phyloP scores from a whole-genome alignment of 805 yeast genomes.

The Cyberlindnera xylosilytica region DNA sequence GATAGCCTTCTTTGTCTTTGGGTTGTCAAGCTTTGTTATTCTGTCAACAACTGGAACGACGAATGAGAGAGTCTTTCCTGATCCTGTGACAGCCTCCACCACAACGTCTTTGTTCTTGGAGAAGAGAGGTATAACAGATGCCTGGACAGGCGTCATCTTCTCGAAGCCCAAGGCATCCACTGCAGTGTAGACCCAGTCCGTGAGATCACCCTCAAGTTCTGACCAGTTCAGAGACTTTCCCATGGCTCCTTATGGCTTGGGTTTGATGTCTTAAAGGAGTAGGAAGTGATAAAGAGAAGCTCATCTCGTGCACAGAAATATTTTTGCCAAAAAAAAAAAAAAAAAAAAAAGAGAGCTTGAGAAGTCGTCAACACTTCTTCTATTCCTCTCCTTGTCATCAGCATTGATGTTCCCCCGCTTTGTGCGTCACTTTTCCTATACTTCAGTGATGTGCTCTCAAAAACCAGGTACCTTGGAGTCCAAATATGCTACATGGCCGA shows the following conservation, averaged over 20 bases:
- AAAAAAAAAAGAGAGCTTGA: not conserved
- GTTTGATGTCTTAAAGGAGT: not conserved
- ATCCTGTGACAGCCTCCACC: conserved; percentile 96
- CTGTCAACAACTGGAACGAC: conserved; percentile 78
- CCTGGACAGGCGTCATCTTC: conserved; percentile 95
- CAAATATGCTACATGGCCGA: conserved; percentile 60
- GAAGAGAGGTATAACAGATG: conserved; percentile 86
- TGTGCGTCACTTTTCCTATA: conserved; percentile 2
- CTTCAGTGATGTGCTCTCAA: conserved; percentile 9
- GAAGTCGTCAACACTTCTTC: too few species aligned
- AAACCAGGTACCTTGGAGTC: not conserved
- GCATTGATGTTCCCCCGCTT: conserved; percentile 3
- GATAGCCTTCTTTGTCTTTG: conserved; percentile 46
- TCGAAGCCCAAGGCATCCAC: conserved; percentile 71
- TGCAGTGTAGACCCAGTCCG: conserved; percentile 71
- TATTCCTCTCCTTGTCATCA: too few species aligned
- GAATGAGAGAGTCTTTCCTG: conserved; percentile 96
- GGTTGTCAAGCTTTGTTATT: conserved; percentile 35
- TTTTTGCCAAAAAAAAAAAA: conserved; percentile 1
- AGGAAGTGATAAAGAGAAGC: not conserved
- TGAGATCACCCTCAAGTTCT: conserved; percentile 36
- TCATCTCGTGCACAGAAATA: not conserved
- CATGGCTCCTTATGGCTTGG: not conserved
- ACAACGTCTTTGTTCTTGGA: conserved; percentile 88
- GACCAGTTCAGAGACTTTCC: not conserved